Evolutionary conservation across 2,329 filamentous ascomycete genomes (phyloP).

Genomic region (Scedosporium dehoogii): DNA sequence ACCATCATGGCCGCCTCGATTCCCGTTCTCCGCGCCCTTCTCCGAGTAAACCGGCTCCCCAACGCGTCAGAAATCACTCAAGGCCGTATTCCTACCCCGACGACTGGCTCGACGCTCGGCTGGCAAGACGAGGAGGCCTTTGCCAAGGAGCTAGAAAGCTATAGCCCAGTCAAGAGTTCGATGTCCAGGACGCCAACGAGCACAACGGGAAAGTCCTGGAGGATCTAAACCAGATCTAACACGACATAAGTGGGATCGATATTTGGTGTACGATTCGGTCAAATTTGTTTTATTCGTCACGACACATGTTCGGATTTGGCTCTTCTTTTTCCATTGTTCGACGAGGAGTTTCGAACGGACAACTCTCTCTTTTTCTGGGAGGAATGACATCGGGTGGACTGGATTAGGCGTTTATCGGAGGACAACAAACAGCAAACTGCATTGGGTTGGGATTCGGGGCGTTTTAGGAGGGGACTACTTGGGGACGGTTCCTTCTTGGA

Average conservation of each 20-base stretch:
- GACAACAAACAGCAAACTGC: too few species aligned
- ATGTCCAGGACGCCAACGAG: not conserved
- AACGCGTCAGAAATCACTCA: not conserved
- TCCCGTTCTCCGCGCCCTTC: conserved; percentile 10
- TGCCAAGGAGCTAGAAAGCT: not conserved
- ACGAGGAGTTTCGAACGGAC: not conserved
- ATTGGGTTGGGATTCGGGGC: too few species aligned
- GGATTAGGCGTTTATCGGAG: too few species aligned
- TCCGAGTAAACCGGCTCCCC: not conserved
- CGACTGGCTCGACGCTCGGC: not conserved
- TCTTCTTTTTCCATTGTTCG: not conserved
- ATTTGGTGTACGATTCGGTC: not conserved
- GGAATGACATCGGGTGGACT: too few species aligned
- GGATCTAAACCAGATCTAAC: not conserved
- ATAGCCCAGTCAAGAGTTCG: not conserved
- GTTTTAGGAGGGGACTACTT: too few species aligned
- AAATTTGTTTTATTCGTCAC: not conserved
- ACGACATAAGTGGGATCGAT: not conserved
- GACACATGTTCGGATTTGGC: not conserved
- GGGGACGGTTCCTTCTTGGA: not conserved
- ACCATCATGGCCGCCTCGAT: conserved; percentile 13
- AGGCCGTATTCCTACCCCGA: not conserved
- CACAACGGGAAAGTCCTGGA: not conserved
- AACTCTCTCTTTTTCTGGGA: too few species aligned
- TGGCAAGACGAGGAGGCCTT: not conserved